Conservation (phyloP, 371 early-diverging fungal genomes). For the Conidiobolus coronatus region DNA sequence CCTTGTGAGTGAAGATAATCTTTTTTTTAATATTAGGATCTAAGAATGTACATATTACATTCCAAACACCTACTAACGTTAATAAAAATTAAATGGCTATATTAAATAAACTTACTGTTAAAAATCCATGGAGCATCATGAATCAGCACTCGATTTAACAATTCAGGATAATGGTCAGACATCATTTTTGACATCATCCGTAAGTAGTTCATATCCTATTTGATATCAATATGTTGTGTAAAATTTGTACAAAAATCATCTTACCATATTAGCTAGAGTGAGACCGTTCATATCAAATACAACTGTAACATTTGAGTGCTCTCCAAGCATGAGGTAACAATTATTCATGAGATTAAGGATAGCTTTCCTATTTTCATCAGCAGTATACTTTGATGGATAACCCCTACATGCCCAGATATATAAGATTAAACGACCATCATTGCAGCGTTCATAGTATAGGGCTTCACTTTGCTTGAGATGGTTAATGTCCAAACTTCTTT, state of each 20-base stretch:
- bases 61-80: constrained; percentile 60
- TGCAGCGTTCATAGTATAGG: constrained; percentile 28
- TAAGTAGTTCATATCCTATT: no score
- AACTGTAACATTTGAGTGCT: constrained; percentile 37
- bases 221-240: neutral
- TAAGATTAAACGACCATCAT: constrained; percentile 26
- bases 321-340: constrained; percentile 34
- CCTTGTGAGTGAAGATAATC: constrained; percentile 40
- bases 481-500: constrained; percentile 16
- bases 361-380: constrained; percentile 27
- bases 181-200: no score
- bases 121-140: constrained; percentile 81
- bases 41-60: constrained; percentile 47
- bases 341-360: constrained; percentile 72
- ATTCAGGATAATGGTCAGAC: constrained; percentile 57
- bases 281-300: constrained; percentile 71
- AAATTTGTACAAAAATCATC: neutral
- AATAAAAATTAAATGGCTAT: no score
- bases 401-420: constrained; percentile 25
- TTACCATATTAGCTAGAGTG: constrained; percentile 43
- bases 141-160: constrained; percentile 43
- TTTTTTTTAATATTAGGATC: constrained; percentile 82
- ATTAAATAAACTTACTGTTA: constrained; percentile 61
- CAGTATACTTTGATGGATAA: constrained; percentile 10
- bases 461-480: constrained; percentile 28